Evolutionary conservation across 495 filamentous ascomycete genomes (phyloP), one percentile per base, ranked within the genome.

Genomic region (Cercophora sp.): DNA sequence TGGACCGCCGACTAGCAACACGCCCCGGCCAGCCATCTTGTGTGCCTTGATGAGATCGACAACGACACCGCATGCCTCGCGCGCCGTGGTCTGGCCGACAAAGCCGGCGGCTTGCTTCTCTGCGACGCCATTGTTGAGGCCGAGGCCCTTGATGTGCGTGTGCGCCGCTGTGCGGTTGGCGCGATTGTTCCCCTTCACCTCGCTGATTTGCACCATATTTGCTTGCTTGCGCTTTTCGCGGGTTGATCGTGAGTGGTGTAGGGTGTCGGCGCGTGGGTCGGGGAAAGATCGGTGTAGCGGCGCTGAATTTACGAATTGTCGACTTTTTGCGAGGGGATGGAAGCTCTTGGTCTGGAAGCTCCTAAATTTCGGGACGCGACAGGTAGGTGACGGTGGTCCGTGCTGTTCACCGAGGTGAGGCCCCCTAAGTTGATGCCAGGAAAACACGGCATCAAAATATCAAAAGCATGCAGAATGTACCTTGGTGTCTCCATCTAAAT

Each of bases 1-100:
- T 11, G 92, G 92, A 2, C 62, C 90, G 60, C 93, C 93, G 40
- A 92, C 92, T 22, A 98, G 83, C 46, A 98, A 72, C 16, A 98
- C 90, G 37, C 91, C 93, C 48, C 93, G 80, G 42, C 93, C 93
- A 16, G 92, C 86, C 93, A 98, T 96, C 79, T 96, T 97, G 72
- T 91, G 91, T 31, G 87, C 83, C 61, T 85, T 86, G 65, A 98
- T 91, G 47, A 98, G 82, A 68, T 97, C 93, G 59, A 96, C 91
- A 13, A 98, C 84, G 9, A 98, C 82, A 62, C 93, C 93, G 68
- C 87, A 91, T 66, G 93, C 94, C 79, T 98, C 94, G 68, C 93
- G 81, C 44, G 93, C 93, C 59, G 84, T 76, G 36, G 80, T 76
- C 70, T 98, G 93, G 39, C 93, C 93, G 34, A 96, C 86, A 60